Conservation (phyloP, 2,329 filamentous ascomycete species). For the Paraphoma chrysanthemicola region DNA sequence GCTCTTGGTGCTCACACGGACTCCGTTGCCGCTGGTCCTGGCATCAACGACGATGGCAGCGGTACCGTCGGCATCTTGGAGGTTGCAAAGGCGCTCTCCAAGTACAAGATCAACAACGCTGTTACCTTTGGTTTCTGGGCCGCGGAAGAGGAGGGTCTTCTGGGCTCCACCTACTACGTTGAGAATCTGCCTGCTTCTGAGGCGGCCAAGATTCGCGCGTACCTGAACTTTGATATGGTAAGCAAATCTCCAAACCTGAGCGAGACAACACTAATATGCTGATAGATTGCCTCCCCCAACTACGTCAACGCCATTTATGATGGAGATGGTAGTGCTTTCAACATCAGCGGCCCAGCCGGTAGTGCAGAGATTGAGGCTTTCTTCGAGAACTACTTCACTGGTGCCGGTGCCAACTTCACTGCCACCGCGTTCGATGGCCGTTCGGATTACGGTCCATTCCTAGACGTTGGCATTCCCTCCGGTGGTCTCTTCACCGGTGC, state of each 20-base stretch:
- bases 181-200: conserved; percentile 56
- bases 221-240: conserved; percentile 74
- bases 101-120: conserved; percentile 74
- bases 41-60: conserved; percentile 81
- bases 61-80: conserved; percentile 68
- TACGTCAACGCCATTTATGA: conserved; percentile 64
- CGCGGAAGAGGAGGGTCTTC: conserved; percentile 68
- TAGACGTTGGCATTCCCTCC: conserved; percentile 73
- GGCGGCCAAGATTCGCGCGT: conserved; percentile 67
- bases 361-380: conserved; percentile 72
- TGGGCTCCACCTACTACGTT: conserved; percentile 67
- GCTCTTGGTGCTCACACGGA: conserved; percentile 67
- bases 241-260: background rate
- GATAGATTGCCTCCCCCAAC: conserved; percentile 66
- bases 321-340: conserved; percentile 63
- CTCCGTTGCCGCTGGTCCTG: conserved; percentile 67
- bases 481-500: conserved; percentile 81
- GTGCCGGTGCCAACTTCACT: conserved; percentile 54
- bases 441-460: conserved; percentile 81
- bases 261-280: background rate
- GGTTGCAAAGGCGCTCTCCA: conserved; percentile 66
- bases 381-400: conserved; percentile 52
- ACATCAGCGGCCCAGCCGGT: conserved; percentile 63
- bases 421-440: conserved; percentile 79
- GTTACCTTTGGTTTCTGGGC: conserved; percentile 73